Percentiles rank a stretch among this genome's conserved stretches.
Conservation (phyloP, 2,329 filamentous ascomycete genomes). For the Thielaviopsis musarum region DNA sequence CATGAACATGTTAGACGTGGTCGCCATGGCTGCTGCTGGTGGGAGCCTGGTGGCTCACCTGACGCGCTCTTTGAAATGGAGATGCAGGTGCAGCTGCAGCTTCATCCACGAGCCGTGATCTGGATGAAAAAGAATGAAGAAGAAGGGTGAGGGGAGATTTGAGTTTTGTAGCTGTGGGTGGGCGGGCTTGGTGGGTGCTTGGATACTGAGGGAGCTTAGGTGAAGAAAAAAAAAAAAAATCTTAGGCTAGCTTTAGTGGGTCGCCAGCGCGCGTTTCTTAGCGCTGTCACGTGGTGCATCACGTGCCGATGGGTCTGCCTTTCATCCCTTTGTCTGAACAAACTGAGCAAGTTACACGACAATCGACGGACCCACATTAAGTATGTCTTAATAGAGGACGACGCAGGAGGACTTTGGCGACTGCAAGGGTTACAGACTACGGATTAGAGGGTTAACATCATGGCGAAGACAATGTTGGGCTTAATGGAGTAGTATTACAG, state of each 20-base stretch:
- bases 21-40: constrained; percentile 56
- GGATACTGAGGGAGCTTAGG: not conserved
- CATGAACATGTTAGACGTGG: constrained; percentile 95
- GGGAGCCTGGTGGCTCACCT: constrained; percentile 13
- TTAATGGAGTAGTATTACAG: too few species aligned
- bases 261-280: not conserved
- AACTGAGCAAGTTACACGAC: not conserved
- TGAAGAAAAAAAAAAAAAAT: not conserved
- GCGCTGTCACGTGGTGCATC: not conserved
- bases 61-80: constrained; percentile 9
- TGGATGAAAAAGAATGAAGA: constrained; percentile 3
- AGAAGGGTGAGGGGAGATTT: not conserved
- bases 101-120: constrained; percentile 11
- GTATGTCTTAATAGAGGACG: not conserved
- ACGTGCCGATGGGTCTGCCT: not conserved
- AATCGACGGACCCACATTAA: not conserved
- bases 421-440: not conserved
- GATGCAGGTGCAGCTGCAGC: constrained; percentile 10
- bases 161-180: not conserved
- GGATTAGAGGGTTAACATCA: not conserved
- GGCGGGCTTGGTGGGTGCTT: not conserved
- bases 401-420: not conserved
- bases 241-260: not conserved
- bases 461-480: not conserved
- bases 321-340: not conserved